These are phyloP conservation scores for Ashbya aceris DNA, from an alignment of 1,139 yeast genomes.

Conservation along the genomic window DNA sequence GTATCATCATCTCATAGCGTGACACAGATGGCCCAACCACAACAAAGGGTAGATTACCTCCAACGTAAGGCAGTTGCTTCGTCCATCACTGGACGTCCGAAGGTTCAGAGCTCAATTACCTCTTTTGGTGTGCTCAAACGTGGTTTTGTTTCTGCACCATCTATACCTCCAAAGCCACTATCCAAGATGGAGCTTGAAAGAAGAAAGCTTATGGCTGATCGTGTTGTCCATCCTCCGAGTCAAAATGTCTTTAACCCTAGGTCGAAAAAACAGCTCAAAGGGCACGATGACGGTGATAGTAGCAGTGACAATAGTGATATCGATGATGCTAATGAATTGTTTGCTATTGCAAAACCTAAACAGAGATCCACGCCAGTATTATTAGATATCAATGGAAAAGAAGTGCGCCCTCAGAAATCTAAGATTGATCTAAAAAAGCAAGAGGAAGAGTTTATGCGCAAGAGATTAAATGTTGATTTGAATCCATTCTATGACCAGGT, in stretches of 20 bases:
- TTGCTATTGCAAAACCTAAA: slow-evolving; percentile 27
- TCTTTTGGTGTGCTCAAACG: slow-evolving; percentile 34
- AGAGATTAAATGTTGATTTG: slow-evolving; percentile 67
- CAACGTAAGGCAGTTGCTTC: slow-evolving; percentile 25
- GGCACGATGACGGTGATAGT: slow-evolving; percentile 15
- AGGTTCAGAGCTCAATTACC: slow-evolving; percentile 42
- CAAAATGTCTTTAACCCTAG: slow-evolving; percentile 71
- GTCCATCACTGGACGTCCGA: slow-evolving; percentile 24
- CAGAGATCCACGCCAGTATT: slow-evolving; percentile 27
- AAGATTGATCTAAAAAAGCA: slow-evolving; percentile 38
- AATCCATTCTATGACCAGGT: slow-evolving; percentile 64
- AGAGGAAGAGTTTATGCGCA: slow-evolving; percentile 72
- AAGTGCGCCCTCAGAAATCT: slow-evolving; percentile 16
- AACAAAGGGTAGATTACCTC: slow-evolving; percentile 23
- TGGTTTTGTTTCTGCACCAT: slow-evolving; percentile 33
- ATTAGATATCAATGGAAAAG: slow-evolving; percentile 27
- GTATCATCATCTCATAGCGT: slow-evolving; percentile 3
- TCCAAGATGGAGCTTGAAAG: slow-evolving; percentile 32
- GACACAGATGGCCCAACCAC: slow-evolving; percentile 12
- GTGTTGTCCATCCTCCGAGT: slow-evolving; percentile 53
- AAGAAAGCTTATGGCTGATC: slow-evolving; percentile 27
- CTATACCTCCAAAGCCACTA: slow-evolving; percentile 35
- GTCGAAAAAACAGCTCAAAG: slow-evolving; percentile 11
- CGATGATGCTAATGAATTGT: slow-evolving; percentile 30
- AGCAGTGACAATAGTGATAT: slow-evolving; percentile 31